Percentiles rank a stretch among this genome's conserved stretches.
These are phyloP conservation scores for Ceriops tagal DNA, from an alignment of 345 rosid species.

Conservation along the genomic window DNA sequence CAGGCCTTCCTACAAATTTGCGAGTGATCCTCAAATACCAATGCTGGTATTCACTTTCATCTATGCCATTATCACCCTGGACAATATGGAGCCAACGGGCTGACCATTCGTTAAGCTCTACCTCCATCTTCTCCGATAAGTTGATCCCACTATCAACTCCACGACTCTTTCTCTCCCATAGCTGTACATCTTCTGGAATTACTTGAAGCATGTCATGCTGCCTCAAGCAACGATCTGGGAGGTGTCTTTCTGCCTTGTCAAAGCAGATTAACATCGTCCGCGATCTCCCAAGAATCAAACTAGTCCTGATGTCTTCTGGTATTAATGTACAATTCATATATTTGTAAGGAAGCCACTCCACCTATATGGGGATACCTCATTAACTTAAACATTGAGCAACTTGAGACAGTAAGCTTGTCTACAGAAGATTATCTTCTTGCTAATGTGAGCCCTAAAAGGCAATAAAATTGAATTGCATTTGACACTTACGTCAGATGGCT, in stretches of 20 bases:
- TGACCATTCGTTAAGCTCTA: slow-evolving; percentile 84
- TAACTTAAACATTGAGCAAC: not conserved
- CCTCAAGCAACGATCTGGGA: slow-evolving; percentile 91
- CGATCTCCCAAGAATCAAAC: slow-evolving; percentile 76
- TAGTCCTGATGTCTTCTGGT: slow-evolving; percentile 57
- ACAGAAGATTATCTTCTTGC: slow-evolving; percentile 23
- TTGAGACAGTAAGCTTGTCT: slow-evolving; percentile 34
- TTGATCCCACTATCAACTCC: slow-evolving; percentile 98
- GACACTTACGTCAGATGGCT: slow-evolving; percentile 62
- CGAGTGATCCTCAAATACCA: slow-evolving; percentile 83
- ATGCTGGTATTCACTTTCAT: slow-evolving; percentile 72
- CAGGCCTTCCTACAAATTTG: slow-evolving; percentile 42
- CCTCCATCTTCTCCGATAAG: slow-evolving; percentile 83
- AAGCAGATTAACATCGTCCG: slow-evolving; percentile 90
- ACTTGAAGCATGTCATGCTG: slow-evolving; percentile 73
- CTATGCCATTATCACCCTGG: slow-evolving; percentile 54
- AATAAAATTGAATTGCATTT: slow-evolving; percentile 4
- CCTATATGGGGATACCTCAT: slow-evolving; percentile 33
- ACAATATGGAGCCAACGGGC: slow-evolving; percentile 59
- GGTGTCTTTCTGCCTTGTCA: slow-evolving; percentile 99
- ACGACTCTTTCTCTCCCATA: slow-evolving; percentile 90
- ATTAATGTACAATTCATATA: slow-evolving; percentile 58
- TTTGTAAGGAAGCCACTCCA: slow-evolving; percentile 90
- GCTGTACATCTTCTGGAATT: slow-evolving; percentile 77
- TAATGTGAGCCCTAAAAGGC: not conserved